Evolutionary conservation across 257 asterid genomes (phyloP).

Genomic region (Paraleonurus japonicus): DNA sequence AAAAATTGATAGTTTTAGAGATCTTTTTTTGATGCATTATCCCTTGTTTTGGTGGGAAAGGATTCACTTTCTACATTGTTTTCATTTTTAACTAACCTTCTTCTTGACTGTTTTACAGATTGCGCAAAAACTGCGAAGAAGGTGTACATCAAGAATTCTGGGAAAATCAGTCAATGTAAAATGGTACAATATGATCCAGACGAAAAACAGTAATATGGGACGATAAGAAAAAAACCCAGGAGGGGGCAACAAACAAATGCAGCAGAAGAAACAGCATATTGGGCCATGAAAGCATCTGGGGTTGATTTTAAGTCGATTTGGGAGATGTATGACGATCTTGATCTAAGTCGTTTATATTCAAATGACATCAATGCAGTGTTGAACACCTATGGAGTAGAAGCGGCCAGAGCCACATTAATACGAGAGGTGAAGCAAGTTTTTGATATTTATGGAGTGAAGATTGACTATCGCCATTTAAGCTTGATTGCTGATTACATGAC

Average conservation of each 20-base stretch:
- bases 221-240: constrained; percentile 38
- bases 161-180: constrained; percentile 70
- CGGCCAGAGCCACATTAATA: constrained; percentile 75
- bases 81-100: neutral
- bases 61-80: neutral
- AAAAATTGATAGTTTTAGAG: too few species aligned
- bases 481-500: constrained; percentile 90
- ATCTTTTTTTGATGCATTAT: too few species aligned
- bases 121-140: constrained; percentile 81
- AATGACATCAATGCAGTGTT: constrained; percentile 69
- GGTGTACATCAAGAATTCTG: constrained; percentile 62
- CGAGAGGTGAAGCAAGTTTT: constrained; percentile 84
- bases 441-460: constrained; percentile 83
- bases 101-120: constrained; percentile 42
- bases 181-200: constrained; percentile 77
- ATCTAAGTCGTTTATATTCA: constrained; percentile 64
- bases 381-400: constrained; percentile 84
- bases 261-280: constrained; percentile 44
- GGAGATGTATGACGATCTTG: constrained; percentile 77
- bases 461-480: constrained; percentile 83
- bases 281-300: constrained; percentile 94
- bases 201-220: constrained; percentile 86
- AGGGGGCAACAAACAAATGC: constrained; percentile 25
- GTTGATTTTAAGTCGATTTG: constrained; percentile 66
- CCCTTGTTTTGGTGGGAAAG: neutral